Percentiles rank a stretch among this genome's conserved stretches.
These are phyloP conservation scores for Primulina huaijiensis DNA, from an alignment of 257 asterid species.

Conservation along the genomic window DNA sequence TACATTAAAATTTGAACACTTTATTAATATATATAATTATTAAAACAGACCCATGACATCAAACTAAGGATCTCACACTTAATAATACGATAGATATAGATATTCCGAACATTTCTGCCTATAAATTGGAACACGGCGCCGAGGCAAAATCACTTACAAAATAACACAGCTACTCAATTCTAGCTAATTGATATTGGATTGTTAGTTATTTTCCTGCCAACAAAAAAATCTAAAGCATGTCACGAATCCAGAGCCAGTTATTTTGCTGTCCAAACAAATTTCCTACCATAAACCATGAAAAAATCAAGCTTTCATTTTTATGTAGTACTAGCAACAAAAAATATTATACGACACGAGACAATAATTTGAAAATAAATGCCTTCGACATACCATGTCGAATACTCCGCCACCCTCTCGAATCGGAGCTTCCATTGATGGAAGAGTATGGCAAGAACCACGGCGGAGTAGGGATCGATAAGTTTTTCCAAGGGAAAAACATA, in stretches of 20 bases:
- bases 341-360: neutral
- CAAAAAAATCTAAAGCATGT: neutral
- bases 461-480: conserved; percentile 43
- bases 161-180: neutral
- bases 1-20: no score
- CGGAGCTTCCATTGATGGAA: neutral
- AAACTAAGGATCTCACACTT: no score
- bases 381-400: neutral
- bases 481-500: conserved; percentile 39
- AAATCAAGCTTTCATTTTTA: neutral
- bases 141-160: neutral
- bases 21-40: no score
- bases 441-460: neutral
- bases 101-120: neutral
- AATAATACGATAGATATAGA: no score
- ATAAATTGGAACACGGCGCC: neutral
- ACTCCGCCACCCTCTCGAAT: conserved; percentile 21
- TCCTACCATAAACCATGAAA: neutral
- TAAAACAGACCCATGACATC: no score
- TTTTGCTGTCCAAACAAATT: neutral
- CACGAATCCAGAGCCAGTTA: neutral
- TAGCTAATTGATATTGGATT: no score
- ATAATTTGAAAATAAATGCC: neutral
- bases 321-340: conserved; percentile 1
- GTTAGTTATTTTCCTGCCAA: no score